Conservation (phyloP, 73 alveolate genomes). For the Tetrahymena borealis region DNA sequence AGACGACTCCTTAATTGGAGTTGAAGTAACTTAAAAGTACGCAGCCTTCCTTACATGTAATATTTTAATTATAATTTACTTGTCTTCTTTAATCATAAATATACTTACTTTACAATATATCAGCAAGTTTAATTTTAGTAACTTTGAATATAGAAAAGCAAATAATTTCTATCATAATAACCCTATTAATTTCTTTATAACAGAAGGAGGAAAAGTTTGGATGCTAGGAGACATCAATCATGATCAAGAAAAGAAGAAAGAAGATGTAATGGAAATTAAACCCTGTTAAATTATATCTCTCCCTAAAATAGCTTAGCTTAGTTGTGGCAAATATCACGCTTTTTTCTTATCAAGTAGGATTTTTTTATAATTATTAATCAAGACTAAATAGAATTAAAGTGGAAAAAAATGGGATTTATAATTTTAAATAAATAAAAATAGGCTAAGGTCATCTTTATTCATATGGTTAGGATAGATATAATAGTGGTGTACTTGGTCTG, state of each 20-base stretch:
- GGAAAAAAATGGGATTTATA: background rate
- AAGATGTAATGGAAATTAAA: background rate
- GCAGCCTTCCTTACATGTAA: background rate
- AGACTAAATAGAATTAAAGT: background rate
- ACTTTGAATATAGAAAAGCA: background rate
- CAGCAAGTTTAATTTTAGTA: background rate
- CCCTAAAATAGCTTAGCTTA: background rate
- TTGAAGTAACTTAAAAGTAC: background rate
- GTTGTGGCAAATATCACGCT: background rate
- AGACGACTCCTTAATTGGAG: background rate
- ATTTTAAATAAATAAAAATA: background rate
- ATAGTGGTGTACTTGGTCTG: background rate
- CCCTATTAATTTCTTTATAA: background rate
- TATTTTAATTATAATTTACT: background rate
- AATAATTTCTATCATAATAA: background rate
- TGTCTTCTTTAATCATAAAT: background rate
- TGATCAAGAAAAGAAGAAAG: background rate
- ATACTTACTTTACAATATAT: background rate
- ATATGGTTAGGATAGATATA: background rate
- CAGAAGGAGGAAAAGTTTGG: background rate
- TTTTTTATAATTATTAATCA: background rate
- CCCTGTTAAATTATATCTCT: background rate
- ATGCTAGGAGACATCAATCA: background rate
- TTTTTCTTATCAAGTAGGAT: background rate
- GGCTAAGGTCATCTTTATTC: background rate